Evolutionary conservation across 352 stramenopile genomes (phyloP).

Genomic region (Phytophthora tentaculata): DNA sequence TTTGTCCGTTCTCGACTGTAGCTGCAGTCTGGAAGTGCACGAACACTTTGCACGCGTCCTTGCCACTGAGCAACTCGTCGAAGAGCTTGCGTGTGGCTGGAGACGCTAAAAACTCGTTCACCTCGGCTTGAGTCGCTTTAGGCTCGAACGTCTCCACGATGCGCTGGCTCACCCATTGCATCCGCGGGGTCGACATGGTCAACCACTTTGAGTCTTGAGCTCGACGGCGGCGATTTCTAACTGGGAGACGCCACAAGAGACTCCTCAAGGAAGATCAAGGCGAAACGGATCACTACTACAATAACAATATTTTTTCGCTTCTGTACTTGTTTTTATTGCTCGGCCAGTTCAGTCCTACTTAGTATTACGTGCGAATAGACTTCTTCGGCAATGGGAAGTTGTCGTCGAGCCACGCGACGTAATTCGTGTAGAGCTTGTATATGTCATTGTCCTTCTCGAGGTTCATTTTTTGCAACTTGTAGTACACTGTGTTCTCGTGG

Average conservation of each 20-base stretch:
- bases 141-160: constrained; percentile 85
- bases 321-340: too few species aligned
- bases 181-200: constrained; percentile 74
- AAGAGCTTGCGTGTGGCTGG: constrained; percentile 66
- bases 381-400: too few species aligned
- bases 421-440: constrained; percentile 15
- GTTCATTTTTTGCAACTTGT: not conserved
- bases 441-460: not conserved
- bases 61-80: constrained; percentile 75
- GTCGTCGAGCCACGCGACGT: constrained; percentile 4
- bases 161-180: constrained; percentile 84
- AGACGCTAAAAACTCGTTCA: constrained; percentile 71
- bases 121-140: constrained; percentile 51
- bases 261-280: constrained; percentile 31
- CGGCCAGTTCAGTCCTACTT: too few species aligned
- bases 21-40: constrained; percentile 63
- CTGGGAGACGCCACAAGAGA: constrained; percentile 24
- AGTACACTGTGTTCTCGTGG: not conserved
- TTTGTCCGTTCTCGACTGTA: constrained; percentile 16
- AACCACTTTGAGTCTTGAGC: constrained; percentile 16
- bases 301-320: too few species aligned
- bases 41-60: constrained; percentile 79
- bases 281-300: too few species aligned
- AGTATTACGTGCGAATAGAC: too few species aligned
- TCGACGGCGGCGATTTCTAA: constrained; percentile 23